phyloP scores from a whole-genome alignment of 2,329 filamentous ascomycete genomes.

The Apiospora hydei region DNA sequence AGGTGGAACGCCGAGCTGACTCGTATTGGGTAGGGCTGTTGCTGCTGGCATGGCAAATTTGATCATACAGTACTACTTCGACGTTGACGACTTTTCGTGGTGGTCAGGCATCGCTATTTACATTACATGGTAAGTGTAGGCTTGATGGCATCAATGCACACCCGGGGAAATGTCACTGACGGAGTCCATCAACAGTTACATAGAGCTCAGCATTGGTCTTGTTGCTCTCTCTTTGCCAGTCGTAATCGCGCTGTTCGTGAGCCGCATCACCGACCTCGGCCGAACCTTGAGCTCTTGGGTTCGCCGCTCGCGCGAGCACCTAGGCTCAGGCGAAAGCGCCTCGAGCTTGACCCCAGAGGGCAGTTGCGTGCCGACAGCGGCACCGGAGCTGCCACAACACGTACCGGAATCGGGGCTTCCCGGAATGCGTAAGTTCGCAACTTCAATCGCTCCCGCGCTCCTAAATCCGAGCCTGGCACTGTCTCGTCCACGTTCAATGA shows the following conservation, averaged over 20 bases:
- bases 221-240: slow-evolving; percentile 25
- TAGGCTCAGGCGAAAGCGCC: not conserved
- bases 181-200: too few species aligned
- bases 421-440: slow-evolving; percentile 16
- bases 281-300: slow-evolving; percentile 24
- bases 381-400: not conserved
- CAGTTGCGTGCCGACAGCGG: not conserved
- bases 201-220: not conserved
- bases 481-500: not conserved
- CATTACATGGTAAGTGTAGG: not conserved
- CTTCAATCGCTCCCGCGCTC: not conserved
- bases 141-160: too few species aligned
- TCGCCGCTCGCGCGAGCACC: not conserved
- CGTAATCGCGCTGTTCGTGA: slow-evolving; percentile 25
- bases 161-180: too few species aligned
- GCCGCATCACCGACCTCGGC: slow-evolving; percentile 25
- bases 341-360: not conserved
- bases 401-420: not conserved
- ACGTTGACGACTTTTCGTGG: not conserved
- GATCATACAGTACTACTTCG: not conserved
- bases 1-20: too few species aligned
- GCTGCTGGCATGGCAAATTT: not conserved
- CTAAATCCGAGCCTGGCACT: not conserved
- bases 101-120: not conserved
- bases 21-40: too few species aligned